phyloP scores from a whole-genome alignment of 768 basidiomycete species.

The Xanthoconium purpureum region DNA sequence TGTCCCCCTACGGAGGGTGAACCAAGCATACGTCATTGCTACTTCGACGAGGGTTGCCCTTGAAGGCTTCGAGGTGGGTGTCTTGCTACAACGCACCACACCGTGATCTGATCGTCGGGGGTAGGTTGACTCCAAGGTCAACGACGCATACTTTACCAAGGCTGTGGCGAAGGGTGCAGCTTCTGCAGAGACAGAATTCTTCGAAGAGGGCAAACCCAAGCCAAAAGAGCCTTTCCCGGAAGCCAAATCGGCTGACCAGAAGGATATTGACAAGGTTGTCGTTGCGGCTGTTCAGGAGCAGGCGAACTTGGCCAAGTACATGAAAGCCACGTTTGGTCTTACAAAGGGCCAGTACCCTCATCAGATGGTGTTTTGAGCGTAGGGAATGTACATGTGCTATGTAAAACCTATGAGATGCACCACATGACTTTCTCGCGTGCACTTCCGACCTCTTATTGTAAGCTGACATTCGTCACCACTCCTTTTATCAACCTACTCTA shows the following conservation, averaged over 20 bases:
- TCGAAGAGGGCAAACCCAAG: conserved; percentile 90
- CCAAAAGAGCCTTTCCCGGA: conserved; percentile 83
- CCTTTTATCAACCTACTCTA: neutral
- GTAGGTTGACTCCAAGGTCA: conserved; percentile 85
- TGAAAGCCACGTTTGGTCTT: conserved; percentile 88
- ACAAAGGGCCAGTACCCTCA: conserved; percentile 98
- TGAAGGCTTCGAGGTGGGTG: conserved; percentile 64
- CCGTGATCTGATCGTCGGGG: conserved; percentile 3
- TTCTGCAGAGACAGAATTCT: conserved; percentile 97
- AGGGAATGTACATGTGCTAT: conserved; percentile 14
- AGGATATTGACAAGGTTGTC: conserved; percentile 76
- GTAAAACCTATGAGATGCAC: conserved; percentile 28
- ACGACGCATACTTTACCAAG: conserved; percentile 94
- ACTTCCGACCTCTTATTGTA: neutral
- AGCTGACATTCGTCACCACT: neutral
- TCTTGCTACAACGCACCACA: neutral
- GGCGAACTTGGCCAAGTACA: conserved; percentile 88
- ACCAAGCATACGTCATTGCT: conserved; percentile 98
- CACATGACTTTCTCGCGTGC: conserved; percentile 14
- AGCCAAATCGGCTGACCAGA: conserved; percentile 88
- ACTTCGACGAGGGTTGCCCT: conserved; percentile 94
- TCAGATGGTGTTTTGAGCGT: conserved; percentile 78
- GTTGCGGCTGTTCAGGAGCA: conserved; percentile 86
- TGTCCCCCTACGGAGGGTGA: conserved; percentile 95
- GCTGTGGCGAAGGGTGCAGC: conserved; percentile 59